Evolutionary conservation across 306 rosid species (phyloP).

Genomic region (Castanea sativa): DNA sequence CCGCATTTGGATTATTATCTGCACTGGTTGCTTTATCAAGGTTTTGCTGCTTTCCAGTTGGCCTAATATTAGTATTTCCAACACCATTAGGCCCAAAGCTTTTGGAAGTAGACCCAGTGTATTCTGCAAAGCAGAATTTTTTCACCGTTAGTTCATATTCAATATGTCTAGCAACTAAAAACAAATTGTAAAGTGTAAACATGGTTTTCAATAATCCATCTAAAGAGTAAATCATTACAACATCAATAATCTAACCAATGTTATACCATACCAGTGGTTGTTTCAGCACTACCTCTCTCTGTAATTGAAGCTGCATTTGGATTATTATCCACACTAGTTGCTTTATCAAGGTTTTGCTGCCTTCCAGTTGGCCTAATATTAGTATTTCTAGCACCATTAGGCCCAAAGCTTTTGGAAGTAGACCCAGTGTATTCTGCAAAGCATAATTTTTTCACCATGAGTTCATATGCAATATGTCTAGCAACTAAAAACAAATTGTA

Average conservation of each 20-base stretch:
- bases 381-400: constrained; percentile 25
- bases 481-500: not conserved
- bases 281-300: too few relatives aligned
- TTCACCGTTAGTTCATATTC: constrained; percentile 20
- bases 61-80: constrained; percentile 33
- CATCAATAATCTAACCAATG: not conserved
- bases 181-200: not conserved
- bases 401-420: constrained; percentile 38
- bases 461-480: constrained; percentile 9
- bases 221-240: not conserved
- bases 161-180: not conserved
- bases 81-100: constrained; percentile 32
- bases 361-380: constrained; percentile 33
- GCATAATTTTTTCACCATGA: constrained; percentile 19
- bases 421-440: constrained; percentile 40
- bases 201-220: not conserved
- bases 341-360: constrained; percentile 26
- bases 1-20: constrained; percentile 26
- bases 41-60: constrained; percentile 26
- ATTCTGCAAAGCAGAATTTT: constrained; percentile 37
- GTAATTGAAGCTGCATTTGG: not conserved
- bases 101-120: constrained; percentile 31
- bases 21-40: constrained; percentile 27
- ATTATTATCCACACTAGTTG: constrained; percentile 2
- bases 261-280: too few relatives aligned